These are phyloP conservation scores for Stemphylium vesicarium DNA, from an alignment of 2,329 filamentous ascomycete genomes.

Conservation along the genomic window DNA sequence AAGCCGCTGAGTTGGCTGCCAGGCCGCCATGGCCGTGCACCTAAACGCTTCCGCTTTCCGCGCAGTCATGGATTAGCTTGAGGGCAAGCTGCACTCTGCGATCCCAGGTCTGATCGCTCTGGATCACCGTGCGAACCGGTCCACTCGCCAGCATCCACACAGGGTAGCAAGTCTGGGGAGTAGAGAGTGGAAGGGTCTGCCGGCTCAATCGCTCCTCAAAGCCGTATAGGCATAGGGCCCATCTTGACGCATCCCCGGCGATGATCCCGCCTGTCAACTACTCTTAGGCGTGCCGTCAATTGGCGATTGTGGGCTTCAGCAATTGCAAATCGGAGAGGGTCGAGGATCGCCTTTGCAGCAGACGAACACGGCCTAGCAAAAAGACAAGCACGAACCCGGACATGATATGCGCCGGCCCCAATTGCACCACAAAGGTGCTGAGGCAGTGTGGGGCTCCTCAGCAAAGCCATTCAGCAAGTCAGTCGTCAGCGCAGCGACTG, in stretches of 20 bases:
- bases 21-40: slow-evolving; percentile 36
- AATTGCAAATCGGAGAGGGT: slow-evolving; percentile 19
- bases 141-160: slow-evolving; percentile 22
- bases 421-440: slow-evolving; percentile 22
- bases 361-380: slow-evolving; percentile 12
- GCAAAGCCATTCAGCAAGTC: slow-evolving; percentile 17
- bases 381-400: slow-evolving; percentile 25
- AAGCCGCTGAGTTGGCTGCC: slow-evolving; percentile 29
- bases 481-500: slow-evolving; percentile 10
- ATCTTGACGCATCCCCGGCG: slow-evolving; percentile 35
- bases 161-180: slow-evolving; percentile 23
- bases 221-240: slow-evolving; percentile 30
- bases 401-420: slow-evolving; percentile 23
- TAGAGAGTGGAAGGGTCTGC: slow-evolving; percentile 10
- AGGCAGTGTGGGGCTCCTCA: slow-evolving; percentile 29
- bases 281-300: slow-evolving; percentile 22
- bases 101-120: slow-evolving; percentile 25
- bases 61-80: slow-evolving; percentile 28
- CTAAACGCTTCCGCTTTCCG: slow-evolving; percentile 45
- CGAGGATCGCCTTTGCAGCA: slow-evolving; percentile 45
- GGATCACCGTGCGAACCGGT: slow-evolving; percentile 26
- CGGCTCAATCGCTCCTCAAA: slow-evolving; percentile 26
- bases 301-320: slow-evolving; percentile 15
- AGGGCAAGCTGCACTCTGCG: slow-evolving; percentile 27
- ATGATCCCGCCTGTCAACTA: slow-evolving; percentile 41